Base-by-base conservation (phyloP, 495 filamentous ascomycete species). In the Xylaria palmicola region DNA sequence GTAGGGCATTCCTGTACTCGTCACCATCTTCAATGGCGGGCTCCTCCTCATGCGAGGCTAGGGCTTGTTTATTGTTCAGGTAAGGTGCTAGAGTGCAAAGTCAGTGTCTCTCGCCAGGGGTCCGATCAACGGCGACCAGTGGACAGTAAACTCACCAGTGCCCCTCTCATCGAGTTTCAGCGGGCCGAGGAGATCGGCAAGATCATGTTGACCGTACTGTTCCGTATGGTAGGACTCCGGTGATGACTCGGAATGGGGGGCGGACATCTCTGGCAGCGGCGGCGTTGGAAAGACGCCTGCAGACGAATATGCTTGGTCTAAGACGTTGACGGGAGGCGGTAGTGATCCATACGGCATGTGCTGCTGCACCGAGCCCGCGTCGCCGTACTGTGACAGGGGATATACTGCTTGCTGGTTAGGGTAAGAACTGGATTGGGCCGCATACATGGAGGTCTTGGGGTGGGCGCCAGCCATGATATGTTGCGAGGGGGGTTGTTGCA, bases 121-220 rank as follows among this genome's bases (percentile, higher is more conserved):
- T 15, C 6, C 6, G 6, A 9, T 41, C 32, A 0, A 19, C 22
- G 9, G 52, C 6, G 6, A 9, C 39, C 32, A 0, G n/a, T 22
- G 9, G 52, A 49, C 44, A 2, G 50, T 39, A 44, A 60, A 70
- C 89, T 71, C 82, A 97, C 92, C 93, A 63, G 92, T 89, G 55
- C 92, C 94, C 34, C 82, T 88, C 64, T 93, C 90, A 56, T 96
- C 88, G 70, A 98, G 95, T 68, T 86, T 91, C 17, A 96, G 81
- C 49, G 92, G 90, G 17, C 93, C 93, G 53, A 94, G 78, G 34
- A 91, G 86, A 63, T 95, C 90, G 32, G 87, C 88, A 2, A 96
- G 81, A 64, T 91, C 85, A 34, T 87, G 83, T 45, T 88, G 83
- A 22, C 83, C 85, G 59, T 89, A 90, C 57, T 81, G 80, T 24